These are phyloP conservation scores for Candida ulmi DNA, from an alignment of 805 yeast species.

Conservation along the genomic window DNA sequence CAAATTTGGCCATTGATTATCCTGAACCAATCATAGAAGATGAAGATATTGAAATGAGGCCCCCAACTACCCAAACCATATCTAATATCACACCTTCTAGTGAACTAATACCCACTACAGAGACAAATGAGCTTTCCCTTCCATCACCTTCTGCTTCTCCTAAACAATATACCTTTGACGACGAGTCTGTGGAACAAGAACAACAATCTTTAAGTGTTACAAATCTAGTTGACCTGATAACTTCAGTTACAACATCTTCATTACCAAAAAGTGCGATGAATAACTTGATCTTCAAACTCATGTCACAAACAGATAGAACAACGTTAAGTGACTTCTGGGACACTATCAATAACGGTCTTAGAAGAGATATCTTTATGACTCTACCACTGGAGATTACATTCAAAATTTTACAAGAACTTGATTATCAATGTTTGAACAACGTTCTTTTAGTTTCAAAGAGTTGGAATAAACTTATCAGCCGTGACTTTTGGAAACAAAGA, in stretches of 20 bases:
- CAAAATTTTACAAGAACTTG: constrained; percentile 59
- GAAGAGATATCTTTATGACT: constrained; percentile 64
- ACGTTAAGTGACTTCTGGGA: constrained; percentile 57
- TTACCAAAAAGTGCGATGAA: constrained; percentile 42
- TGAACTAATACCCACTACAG: background rate
- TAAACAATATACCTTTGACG: constrained; percentile 27
- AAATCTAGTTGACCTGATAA: constrained; percentile 9
- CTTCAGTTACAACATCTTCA: constrained; percentile 8
- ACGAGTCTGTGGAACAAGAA: constrained; percentile 6
- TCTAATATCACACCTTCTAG: too few relatives aligned
- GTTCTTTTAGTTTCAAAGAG: constrained; percentile 58
- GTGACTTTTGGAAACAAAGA: constrained; percentile 64
- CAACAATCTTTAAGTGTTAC: background rate
- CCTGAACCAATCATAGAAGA: background rate
- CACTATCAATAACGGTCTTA: constrained; percentile 47
- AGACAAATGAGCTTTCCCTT: constrained; percentile 41
- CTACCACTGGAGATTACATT: constrained; percentile 74
- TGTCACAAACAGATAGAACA: constrained; percentile 53
- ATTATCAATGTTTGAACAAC: constrained; percentile 52
- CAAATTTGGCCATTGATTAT: background rate
- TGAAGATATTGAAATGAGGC: constrained; percentile 1
- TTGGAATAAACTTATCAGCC: constrained; percentile 66
- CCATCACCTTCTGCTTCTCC: constrained; percentile 70
- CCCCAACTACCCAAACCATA: constrained; percentile 2
- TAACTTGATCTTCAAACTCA: constrained; percentile 46